These are phyloP conservation scores for Trichosporon ovoides DNA, from an alignment of 1,284 basidiomycete genomes.

Conservation along the genomic window DNA sequence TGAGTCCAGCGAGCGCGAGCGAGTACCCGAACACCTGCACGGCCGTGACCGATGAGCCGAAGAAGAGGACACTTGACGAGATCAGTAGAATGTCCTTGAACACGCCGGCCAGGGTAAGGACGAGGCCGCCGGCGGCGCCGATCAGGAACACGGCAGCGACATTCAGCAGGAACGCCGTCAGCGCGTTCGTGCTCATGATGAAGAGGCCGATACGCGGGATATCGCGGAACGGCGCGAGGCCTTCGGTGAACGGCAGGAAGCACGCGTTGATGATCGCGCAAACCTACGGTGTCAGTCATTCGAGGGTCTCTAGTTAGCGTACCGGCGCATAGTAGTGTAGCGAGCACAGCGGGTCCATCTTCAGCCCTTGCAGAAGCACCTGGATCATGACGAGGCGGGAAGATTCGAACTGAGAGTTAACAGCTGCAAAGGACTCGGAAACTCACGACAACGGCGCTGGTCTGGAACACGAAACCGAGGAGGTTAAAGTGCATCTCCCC, in stretches of 20 bases:
- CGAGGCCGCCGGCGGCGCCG: conserved; percentile 75
- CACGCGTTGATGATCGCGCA: conserved; percentile 83
- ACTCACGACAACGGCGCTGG: conserved; percentile 60
- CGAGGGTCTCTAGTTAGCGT: background rate
- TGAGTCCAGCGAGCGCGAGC: conserved; percentile 34
- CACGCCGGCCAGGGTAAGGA: conserved; percentile 89
- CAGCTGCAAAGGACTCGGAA: background rate
- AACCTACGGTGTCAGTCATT: conserved; percentile 8
- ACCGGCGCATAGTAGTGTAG: conserved; percentile 87
- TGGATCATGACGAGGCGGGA: conserved; percentile 89
- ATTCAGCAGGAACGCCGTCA: conserved; percentile 86
- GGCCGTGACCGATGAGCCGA: conserved; percentile 69
- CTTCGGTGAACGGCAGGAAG: conserved; percentile 83
- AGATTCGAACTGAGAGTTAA: conserved; percentile 39
- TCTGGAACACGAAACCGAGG: conserved; percentile 77
- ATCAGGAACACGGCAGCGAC: conserved; percentile 89
- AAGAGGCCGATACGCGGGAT: conserved; percentile 65
- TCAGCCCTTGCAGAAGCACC: conserved; percentile 44
- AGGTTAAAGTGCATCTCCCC: conserved; percentile 83
- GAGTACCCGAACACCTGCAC: conserved; percentile 66
- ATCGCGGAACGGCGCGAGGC: conserved; percentile 77
- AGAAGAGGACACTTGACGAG: conserved; percentile 75
- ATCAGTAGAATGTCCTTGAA: conserved; percentile 96
- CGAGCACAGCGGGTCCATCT: conserved; percentile 73
- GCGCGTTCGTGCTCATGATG: conserved; percentile 74